These are phyloP conservation scores for Alternaria gansuensis DNA, from an alignment of 2,329 filamentous ascomycete species.

Conservation along the genomic window DNA sequence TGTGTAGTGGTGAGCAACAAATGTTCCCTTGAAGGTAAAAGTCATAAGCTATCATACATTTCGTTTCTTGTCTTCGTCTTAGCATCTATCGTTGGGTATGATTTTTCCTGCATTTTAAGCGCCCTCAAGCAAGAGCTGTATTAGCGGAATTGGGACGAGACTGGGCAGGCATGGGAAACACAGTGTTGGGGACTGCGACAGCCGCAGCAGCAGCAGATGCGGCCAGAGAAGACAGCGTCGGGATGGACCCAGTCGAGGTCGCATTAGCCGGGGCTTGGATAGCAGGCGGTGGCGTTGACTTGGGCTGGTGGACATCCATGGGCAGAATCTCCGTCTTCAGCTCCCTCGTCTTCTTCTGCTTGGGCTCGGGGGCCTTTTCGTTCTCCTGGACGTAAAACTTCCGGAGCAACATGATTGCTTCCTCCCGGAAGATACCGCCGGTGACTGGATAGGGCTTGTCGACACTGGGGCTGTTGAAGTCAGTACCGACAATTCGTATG, in stretches of 20 bases:
- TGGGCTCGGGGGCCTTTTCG: slow-evolving; percentile 75
- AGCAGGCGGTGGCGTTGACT: slow-evolving; percentile 39
- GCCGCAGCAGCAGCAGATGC: slow-evolving; percentile 11
- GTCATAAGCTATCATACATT: slow-evolving; percentile 17
- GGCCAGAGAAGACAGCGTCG: slow-evolving; percentile 17
- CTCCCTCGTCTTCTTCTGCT: slow-evolving; percentile 70
- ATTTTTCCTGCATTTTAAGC: slow-evolving; percentile 4
- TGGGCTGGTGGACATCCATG: slow-evolving; percentile 54
- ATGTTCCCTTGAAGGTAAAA: slow-evolving; percentile 2
- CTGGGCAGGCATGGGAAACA: slow-evolving; percentile 4
- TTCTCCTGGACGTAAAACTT: slow-evolving; percentile 99
- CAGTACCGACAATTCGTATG: slow-evolving; percentile 11
- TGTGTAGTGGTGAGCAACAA: background rate
- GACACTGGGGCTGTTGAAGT: slow-evolving; percentile 66
- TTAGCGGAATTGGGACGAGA: slow-evolving; percentile 9
- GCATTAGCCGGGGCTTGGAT: slow-evolving; percentile 15
- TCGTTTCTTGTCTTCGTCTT: background rate
- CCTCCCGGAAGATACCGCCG: slow-evolving; percentile 87
- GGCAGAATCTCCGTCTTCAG: slow-evolving; percentile 67
- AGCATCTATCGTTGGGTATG: slow-evolving; percentile 8
- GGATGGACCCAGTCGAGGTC: slow-evolving; percentile 13
- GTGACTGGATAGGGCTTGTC: slow-evolving; percentile 83
- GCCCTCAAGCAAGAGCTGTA: slow-evolving; percentile 15
- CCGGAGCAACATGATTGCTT: slow-evolving; percentile 89
- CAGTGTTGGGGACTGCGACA: slow-evolving; percentile 8